Conservation (phyloP, 2,329 filamentous ascomycete genomes). For the Hortaea sp. region DNA sequence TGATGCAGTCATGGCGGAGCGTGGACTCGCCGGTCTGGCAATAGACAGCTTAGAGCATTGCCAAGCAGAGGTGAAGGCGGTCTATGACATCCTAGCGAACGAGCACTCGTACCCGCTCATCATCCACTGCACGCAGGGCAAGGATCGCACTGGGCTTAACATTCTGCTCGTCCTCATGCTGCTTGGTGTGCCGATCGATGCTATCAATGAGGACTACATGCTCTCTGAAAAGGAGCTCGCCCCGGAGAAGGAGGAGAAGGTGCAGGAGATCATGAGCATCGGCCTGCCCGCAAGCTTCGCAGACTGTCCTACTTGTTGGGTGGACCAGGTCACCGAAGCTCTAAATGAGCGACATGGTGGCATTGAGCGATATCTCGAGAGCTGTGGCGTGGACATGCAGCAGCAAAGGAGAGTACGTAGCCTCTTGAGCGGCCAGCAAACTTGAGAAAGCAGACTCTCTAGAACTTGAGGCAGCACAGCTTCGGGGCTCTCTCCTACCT, state of each 20-base stretch:
- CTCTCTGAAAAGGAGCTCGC: conserved; percentile 53
- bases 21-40: conserved; percentile 61
- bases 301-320: conserved; percentile 54
- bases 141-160: conserved; percentile 70
- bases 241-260: conserved; percentile 50
- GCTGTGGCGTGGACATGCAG: conserved; percentile 43
- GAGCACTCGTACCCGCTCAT: conserved; percentile 51
- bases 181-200: conserved; percentile 45
- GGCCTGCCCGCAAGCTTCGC: conserved; percentile 68
- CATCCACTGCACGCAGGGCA: conserved; percentile 81
- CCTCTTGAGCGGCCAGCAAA: conserved; percentile 13
- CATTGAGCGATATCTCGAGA: conserved; percentile 53
- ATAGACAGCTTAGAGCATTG: conserved; percentile 61
- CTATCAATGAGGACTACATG: conserved; percentile 62
- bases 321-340: conserved; percentile 48
- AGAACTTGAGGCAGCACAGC: too few relatives aligned
- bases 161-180: conserved; percentile 59
- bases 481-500: too few relatives aligned
- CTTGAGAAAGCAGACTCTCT: too few relatives aligned
- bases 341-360: conserved; percentile 56
- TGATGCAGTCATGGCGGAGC: conserved; percentile 58
- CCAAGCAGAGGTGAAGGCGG: conserved; percentile 47
- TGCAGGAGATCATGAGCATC: conserved; percentile 59
- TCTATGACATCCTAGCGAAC: conserved; percentile 41
- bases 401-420: conserved; percentile 26